A percentile compares a stretch with the other conserved stretches of the same genome.
phyloP scores from a whole-genome alignment of 202 grass and related monocot species.

The Setaria viridis region DNA sequence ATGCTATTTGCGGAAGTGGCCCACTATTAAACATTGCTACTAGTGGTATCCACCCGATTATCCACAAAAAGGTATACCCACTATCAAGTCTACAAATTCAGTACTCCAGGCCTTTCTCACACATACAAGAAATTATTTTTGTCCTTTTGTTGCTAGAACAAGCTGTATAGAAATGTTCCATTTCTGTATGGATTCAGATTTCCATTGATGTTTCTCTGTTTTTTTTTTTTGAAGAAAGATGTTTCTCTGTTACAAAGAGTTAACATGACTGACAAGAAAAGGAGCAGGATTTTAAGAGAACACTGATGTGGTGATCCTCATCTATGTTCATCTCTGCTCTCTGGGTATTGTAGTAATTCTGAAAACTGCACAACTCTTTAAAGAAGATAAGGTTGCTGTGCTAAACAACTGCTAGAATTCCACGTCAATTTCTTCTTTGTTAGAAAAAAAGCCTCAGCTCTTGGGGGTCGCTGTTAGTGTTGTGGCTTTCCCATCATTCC shows the following conservation, averaged over 20 bases:
- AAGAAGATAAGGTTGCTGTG: slow-evolving; percentile 17
- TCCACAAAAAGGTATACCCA: slow-evolving; percentile 40
- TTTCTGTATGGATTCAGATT: background rate
- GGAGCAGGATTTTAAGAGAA: background rate
- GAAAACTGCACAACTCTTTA: slow-evolving; percentile 6
- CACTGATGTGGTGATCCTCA: background rate
- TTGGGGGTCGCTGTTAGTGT: slow-evolving; percentile 30
- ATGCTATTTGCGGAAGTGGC: slow-evolving; percentile 41
- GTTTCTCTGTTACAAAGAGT: background rate
- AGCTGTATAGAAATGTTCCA: background rate
- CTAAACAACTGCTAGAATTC: slow-evolving; percentile 21
- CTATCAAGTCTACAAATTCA: slow-evolving; percentile 27
- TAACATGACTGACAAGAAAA: background rate
- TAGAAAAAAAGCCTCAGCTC: slow-evolving; percentile 8
- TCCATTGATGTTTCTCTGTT: background rate
- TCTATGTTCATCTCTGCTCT: background rate
- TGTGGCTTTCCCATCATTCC: slow-evolving; percentile 43
- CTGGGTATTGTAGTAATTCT: background rate
- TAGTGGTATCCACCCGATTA: slow-evolving; percentile 55
- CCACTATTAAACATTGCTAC: slow-evolving; percentile 26
- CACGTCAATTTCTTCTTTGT: slow-evolving; percentile 3
- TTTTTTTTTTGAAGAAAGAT: no score
- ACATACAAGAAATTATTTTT: background rate
- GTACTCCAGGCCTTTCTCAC: background rate
- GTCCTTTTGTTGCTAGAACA: background rate